phyloP scores from a whole-genome alignment of 176 grass and related monocot genomes.

The Paspalum vaginatum region DNA sequence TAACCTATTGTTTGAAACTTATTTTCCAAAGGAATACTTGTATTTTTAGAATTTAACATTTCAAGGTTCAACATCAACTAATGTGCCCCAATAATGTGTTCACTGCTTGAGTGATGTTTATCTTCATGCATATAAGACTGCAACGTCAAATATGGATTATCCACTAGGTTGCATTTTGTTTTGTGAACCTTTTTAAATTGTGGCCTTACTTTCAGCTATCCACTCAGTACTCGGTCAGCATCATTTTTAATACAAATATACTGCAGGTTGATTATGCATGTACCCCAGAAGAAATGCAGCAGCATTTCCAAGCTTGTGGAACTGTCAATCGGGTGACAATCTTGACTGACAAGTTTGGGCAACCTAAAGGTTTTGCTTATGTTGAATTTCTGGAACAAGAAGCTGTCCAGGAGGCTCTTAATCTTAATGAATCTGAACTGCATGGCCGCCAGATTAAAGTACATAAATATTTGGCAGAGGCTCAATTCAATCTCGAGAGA shows the following conservation, averaged over 20 bases:
- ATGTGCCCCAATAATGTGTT: neutral
- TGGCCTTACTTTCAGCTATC: neutral
- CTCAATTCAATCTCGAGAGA: neutral
- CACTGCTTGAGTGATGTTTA: neutral
- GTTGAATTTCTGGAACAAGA: constrained; percentile 72
- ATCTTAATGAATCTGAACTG: constrained; percentile 67
- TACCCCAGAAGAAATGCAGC: constrained; percentile 68
- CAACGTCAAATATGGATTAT: neutral
- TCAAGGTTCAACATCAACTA: neutral
- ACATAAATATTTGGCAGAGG: neutral
- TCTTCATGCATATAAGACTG: neutral
- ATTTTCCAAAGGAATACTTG: neutral
- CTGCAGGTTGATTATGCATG: constrained; percentile 66
- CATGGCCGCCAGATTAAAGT: constrained; percentile 74
- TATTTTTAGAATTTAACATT: neutral
- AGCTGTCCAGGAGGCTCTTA: constrained; percentile 58
- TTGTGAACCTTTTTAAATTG: neutral
- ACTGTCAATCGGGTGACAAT: constrained; percentile 67
- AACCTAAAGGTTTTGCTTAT: constrained; percentile 67
- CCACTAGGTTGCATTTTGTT: neutral
- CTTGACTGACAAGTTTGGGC: constrained; percentile 70
- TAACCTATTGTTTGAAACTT: neutral
- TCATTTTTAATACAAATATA: neutral
- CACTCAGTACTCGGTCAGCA: neutral
- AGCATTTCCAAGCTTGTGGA: constrained; percentile 73